Evolutionary conservation across 441 rosid species (phyloP).

Genomic region (Erodium texanum): DNA sequence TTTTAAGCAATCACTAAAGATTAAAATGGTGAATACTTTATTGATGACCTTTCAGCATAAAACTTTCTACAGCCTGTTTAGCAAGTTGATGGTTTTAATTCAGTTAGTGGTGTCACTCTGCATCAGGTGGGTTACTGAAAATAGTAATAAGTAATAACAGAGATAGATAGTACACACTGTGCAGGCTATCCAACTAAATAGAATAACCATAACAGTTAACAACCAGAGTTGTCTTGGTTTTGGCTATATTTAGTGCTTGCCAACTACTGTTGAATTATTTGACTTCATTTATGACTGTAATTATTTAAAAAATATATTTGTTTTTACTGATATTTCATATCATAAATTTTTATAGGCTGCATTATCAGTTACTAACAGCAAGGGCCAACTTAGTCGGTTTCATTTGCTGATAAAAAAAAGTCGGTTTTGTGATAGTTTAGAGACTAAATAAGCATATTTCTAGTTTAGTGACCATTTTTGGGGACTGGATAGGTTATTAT

Average conservation of each 20-base stretch:
- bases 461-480: too few species aligned
- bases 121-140: slow-evolving; percentile 7
- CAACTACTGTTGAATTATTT: not conserved
- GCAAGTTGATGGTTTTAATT: slow-evolving; percentile 1
- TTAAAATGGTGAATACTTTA: not conserved
- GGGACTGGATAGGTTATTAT: too few species aligned
- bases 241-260: not conserved
- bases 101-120: not conserved
- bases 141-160: slow-evolving; percentile 1
- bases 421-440: too few species aligned
- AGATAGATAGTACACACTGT: not conserved
- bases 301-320: too few species aligned
- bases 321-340: not conserved
- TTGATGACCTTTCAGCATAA: not conserved
- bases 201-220: not conserved
- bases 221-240: not conserved
- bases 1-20: slow-evolving; percentile 1
- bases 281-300: too few species aligned
- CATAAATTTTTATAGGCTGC: not conserved
- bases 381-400: too few species aligned
- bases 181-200: slow-evolving; percentile 2
- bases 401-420: too few species aligned
- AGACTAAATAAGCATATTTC: too few species aligned
- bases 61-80: not conserved
- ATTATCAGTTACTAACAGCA: too few species aligned